Percentiles rank a stretch among this genome's conserved stretches.
These are phyloP conservation scores for Hymenoscyphus scutula DNA, from an alignment of 2,329 filamentous ascomycete genomes.

Conservation along the genomic window DNA sequence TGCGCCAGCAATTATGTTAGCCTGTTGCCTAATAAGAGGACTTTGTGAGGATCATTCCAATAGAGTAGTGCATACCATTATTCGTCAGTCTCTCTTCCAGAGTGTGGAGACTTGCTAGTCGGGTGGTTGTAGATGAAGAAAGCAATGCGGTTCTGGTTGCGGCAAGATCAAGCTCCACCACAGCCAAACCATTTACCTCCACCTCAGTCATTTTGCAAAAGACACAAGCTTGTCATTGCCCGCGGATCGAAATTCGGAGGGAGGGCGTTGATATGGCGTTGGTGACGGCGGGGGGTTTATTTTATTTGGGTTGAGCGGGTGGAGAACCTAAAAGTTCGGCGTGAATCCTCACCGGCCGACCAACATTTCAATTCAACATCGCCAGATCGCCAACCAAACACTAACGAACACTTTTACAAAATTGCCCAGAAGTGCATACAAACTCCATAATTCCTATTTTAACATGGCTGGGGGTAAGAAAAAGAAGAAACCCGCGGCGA, in stretches of 20 bases:
- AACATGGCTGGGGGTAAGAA: conserved; percentile 64
- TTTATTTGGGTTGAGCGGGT: conserved; percentile 1
- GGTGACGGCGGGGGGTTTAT: conserved; percentile 4
- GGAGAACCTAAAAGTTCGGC: conserved; percentile 13
- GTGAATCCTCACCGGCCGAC: background rate
- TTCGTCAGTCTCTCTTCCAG: conserved; percentile 57
- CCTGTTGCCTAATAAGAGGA: conserved; percentile 11
- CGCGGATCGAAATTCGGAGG: conserved; percentile 5
- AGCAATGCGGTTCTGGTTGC: conserved; percentile 50
- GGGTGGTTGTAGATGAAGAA: conserved; percentile 59
- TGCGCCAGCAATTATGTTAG: conserved; percentile 22
- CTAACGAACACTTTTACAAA: conserved; percentile 5
- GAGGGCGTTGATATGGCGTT: conserved; percentile 9
- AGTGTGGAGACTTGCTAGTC: conserved; percentile 53
- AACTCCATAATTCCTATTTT: conserved; percentile 2
- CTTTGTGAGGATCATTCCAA: background rate
- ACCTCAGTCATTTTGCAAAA: conserved; percentile 50
- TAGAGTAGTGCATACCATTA: conserved; percentile 46
- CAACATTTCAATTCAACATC: conserved; percentile 6
- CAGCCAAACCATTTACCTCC: conserved; percentile 42
- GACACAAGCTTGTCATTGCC: conserved; percentile 34
- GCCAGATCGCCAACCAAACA: conserved; percentile 4
- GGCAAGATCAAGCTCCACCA: conserved; percentile 54
- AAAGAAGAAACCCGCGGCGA: conserved; percentile 87
- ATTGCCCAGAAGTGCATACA: background rate